Evolutionary conservation across 495 filamentous ascomycete species (phyloP), one percentile per base, ranked within the genome.

Genomic region (Mycothermus thermophilus): DNA sequence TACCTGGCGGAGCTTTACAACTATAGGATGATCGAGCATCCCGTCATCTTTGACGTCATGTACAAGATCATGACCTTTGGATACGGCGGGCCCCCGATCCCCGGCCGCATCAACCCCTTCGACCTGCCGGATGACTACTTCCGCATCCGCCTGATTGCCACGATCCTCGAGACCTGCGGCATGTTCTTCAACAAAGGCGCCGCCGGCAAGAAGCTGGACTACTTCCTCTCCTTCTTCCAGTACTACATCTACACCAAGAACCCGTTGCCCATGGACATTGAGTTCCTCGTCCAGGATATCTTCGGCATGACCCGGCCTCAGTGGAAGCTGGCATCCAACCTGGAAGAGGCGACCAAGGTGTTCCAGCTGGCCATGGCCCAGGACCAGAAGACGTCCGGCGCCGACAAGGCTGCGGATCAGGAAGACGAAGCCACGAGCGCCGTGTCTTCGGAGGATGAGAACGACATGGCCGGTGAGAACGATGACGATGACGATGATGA

Each of bases 1-100:
- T 99, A 95, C 49, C 67, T 99, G 10, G 88, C 80, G 10, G 90
- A 99, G 64, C 72, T 99, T 24, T 99, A 99, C 64, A 93, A 93
- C 46, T 99, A 96, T 59, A 79, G 90, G 37, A 85, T 95, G 77
- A 73, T 99, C 32, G 90, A 99, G 51, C 90, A 92, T 14, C 82
- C 83, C 0, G 80, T 96, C 9, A 81, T 99, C 22, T 96, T 99
- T 46, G 88, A 99, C 48, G 82, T 80, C 1, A 67, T 99, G 56
- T 99, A 94, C 56, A 81, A 81, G 44, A 84, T 99, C 42, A 70
- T 94, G 49, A 88, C 82, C 1, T 93, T 90, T 47, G 90, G 86
- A 11, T 82, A 96, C 52, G 71, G 75, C 20, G 90, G 90, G 3
- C 81, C 79, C 14, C 86, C 92, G 0, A 66, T 80, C 14, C 79